These are phyloP conservation scores for Alternaria dauci DNA, from an alignment of 2,329 filamentous ascomycete genomes.

Conservation along the genomic window DNA sequence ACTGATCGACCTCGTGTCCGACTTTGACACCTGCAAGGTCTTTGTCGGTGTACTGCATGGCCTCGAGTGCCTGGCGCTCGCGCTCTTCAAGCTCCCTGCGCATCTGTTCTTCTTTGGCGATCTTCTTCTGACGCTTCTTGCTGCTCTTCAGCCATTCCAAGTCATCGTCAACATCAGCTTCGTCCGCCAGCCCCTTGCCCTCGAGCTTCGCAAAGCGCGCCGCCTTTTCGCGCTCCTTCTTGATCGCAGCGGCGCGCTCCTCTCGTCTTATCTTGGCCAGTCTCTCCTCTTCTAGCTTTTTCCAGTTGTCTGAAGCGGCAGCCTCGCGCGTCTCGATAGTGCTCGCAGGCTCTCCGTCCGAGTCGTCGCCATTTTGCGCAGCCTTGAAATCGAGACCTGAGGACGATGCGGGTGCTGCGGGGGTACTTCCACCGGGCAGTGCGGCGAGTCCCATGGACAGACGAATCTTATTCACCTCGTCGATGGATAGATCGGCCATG, in stretches of 20 bases:
- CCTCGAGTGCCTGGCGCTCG: slow-evolving; percentile 68
- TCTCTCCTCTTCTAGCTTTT: slow-evolving; percentile 71
- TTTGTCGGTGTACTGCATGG: slow-evolving; percentile 77
- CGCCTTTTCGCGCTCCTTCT: slow-evolving; percentile 85
- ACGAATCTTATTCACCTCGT: slow-evolving; percentile 93
- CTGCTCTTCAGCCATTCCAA: slow-evolving; percentile 86
- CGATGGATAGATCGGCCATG: slow-evolving; percentile 64
- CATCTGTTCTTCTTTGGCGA: slow-evolving; percentile 73
- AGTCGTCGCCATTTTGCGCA: slow-evolving; percentile 57
- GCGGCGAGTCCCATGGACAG: slow-evolving; percentile 89
- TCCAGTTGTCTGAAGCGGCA: slow-evolving; percentile 78
- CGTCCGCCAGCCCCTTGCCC: slow-evolving; percentile 85
- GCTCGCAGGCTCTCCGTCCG: slow-evolving; percentile 76
- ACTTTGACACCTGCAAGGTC: slow-evolving; percentile 92
- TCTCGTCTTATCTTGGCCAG: slow-evolving; percentile 80
- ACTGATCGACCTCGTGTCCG: slow-evolving; percentile 82
- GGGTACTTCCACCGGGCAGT: slow-evolving; percentile 69
- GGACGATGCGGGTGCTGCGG: slow-evolving; percentile 64
- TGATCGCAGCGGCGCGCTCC: slow-evolving; percentile 81
- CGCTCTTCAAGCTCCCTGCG: slow-evolving; percentile 82
- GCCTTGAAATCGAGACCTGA: slow-evolving; percentile 67
- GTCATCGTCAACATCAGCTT: slow-evolving; percentile 73
- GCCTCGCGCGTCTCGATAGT: slow-evolving; percentile 85
- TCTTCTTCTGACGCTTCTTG: slow-evolving; percentile 94
- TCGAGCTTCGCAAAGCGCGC: slow-evolving; percentile 78